Conservation (phyloP, 2,329 filamentous ascomycete genomes). For the Diaporthe caulivora region DNA sequence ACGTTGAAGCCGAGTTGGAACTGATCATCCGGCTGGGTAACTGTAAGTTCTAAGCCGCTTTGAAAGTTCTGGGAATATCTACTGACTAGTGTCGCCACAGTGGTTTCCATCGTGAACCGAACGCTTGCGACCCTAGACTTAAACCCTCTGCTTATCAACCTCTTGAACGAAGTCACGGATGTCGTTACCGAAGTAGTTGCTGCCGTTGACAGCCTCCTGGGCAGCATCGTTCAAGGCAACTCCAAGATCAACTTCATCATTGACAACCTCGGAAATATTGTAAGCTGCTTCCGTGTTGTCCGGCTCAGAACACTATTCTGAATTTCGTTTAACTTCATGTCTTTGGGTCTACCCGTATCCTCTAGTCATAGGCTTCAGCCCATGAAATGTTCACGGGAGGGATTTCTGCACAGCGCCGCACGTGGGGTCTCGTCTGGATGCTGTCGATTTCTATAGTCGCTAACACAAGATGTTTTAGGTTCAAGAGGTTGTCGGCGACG, state of each 20-base stretch:
- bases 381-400: background rate
- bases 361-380: background rate
- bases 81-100: conserved; percentile 35
- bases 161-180: conserved; percentile 65
- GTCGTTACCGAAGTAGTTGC: conserved; percentile 67
- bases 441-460: background rate
- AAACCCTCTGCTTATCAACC: conserved; percentile 70
- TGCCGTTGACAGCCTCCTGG: conserved; percentile 69
- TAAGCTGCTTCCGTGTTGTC: background rate
- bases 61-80: background rate
- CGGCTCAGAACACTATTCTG: background rate
- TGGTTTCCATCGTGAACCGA: conserved; percentile 72
- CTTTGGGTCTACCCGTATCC: background rate
- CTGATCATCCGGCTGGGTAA: conserved; percentile 71
- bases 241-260: conserved; percentile 67
- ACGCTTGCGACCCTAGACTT: conserved; percentile 70
- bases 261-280: conserved; percentile 73
- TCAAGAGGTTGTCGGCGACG: conserved; percentile 65
- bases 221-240: conserved; percentile 68
- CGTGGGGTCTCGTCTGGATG: too few species aligned
- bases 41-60: conserved; percentile 22
- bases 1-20: conserved; percentile 70
- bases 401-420: background rate
- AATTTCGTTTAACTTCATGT: too few species aligned
- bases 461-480: conserved; percentile 44